Conservation (phyloP, 768 basidiomycete genomes). For the Pleurotus platypus region DNA sequence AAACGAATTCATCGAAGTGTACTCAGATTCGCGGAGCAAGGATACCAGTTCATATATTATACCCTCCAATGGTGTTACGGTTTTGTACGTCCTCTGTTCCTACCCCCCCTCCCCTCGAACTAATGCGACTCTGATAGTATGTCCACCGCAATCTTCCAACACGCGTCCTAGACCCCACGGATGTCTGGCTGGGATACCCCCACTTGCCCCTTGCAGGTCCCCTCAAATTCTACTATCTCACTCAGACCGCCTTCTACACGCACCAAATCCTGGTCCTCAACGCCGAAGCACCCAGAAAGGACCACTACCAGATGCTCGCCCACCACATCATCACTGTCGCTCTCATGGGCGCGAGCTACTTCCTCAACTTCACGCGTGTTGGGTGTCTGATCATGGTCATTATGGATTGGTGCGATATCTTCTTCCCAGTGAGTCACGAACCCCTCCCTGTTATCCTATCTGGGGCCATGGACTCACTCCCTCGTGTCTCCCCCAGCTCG, state of each 20-base stretch:
- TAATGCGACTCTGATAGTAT: slow-evolving; percentile 48
- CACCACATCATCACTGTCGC: slow-evolving; percentile 90
- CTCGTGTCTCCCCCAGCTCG: slow-evolving; percentile 47
- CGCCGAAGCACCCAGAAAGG: slow-evolving; percentile 87
- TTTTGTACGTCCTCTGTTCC: slow-evolving; percentile 57
- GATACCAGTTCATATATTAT: slow-evolving; percentile 86
- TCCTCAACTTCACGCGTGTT: slow-evolving; percentile 80
- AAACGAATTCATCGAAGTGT: slow-evolving; percentile 68
- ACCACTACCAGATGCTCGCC: slow-evolving; percentile 93
- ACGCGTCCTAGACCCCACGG: slow-evolving; percentile 53
- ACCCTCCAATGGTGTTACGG: slow-evolving; percentile 73
- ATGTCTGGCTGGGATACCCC: slow-evolving; percentile 81
- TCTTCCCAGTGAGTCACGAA: slow-evolving; percentile 69
- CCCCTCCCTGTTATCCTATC: not conserved
- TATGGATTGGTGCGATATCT: slow-evolving; percentile 94
- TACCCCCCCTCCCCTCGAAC: not conserved
- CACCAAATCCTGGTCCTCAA: slow-evolving; percentile 92
- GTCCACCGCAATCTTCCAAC: slow-evolving; percentile 73
- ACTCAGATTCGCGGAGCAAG: slow-evolving; percentile 91
- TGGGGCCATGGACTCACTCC: not conserved
- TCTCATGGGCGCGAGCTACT: slow-evolving; percentile 77
- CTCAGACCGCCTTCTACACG: slow-evolving; percentile 83
- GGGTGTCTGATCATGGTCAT: slow-evolving; percentile 88
- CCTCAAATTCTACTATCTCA: slow-evolving; percentile 87
- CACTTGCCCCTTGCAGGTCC: slow-evolving; percentile 75